These are phyloP conservation scores for Ceratobasidium papillatum DNA, from an alignment of 1,284 basidiomycete genomes.

Conservation along the genomic window DNA sequence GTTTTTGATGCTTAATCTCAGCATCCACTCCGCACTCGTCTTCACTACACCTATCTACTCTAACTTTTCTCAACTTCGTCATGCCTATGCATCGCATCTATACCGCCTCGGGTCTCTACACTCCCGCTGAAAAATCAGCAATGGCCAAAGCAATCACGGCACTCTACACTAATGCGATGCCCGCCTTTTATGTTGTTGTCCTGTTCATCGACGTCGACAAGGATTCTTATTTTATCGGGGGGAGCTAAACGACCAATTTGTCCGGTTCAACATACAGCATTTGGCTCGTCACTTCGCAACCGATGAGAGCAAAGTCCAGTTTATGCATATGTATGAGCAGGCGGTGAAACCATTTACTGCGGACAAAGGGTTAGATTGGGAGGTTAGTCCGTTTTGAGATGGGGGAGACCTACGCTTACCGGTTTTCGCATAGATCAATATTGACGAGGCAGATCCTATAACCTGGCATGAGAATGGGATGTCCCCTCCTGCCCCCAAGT, in stretches of 20 bases:
- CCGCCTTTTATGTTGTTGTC: conserved; percentile 25
- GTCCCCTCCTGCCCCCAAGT: conserved; percentile 2
- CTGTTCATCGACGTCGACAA: conserved; percentile 19
- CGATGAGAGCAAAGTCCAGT: not conserved
- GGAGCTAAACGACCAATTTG: conserved; percentile 8
- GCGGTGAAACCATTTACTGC: conserved; percentile 20
- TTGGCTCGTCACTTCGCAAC: conserved; percentile 3
- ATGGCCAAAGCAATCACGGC: conserved; percentile 16
- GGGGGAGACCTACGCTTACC: not conserved
- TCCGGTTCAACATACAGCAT: conserved; percentile 21
- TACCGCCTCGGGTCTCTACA: conserved; percentile 16
- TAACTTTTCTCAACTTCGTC: not conserved
- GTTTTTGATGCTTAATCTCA: too few relatives aligned
- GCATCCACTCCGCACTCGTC: too few relatives aligned
- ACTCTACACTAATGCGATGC: not conserved
- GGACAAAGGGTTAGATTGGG: conserved; percentile 27
- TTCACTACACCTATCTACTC: too few relatives aligned
- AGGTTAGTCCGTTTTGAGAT: not conserved
- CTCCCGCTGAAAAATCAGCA: not conserved
- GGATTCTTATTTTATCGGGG: conserved; percentile 29
- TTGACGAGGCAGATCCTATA: conserved; percentile 28
- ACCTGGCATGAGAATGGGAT: conserved; percentile 33
- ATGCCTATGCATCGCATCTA: conserved; percentile 38
- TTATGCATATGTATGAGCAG: conserved; percentile 10
- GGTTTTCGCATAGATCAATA: not conserved